A percentile compares a stretch with the other conserved stretches of the same genome.
These are phyloP conservation scores for Bryoerythrophyllum caledonicum DNA, from an alignment of 225 moss, liverwort and hornwort genomes.

Conservation along the genomic window DNA sequence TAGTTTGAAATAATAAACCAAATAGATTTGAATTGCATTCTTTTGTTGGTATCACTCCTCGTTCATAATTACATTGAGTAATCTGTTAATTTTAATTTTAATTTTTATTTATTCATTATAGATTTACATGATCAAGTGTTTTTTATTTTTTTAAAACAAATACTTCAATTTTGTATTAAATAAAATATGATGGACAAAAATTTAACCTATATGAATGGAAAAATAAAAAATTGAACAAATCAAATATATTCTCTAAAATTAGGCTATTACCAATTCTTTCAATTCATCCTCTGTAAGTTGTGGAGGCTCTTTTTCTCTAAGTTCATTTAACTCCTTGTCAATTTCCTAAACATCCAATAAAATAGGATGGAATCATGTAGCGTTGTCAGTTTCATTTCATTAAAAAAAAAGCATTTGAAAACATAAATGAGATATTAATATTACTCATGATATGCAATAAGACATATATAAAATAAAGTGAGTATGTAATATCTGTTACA, in stretches of 20 bases:
- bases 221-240: not conserved
- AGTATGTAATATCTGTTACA: not conserved
- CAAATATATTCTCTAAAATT: not conserved
- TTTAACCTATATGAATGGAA: not conserved
- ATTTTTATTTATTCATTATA: not conserved
- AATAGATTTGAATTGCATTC: not conserved
- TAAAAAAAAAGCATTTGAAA: accelerated
- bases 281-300: constrained; percentile 25
- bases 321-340: constrained; percentile 26
- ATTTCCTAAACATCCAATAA: constrained; percentile 22
- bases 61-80: constrained; percentile 34
- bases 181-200: accelerated
- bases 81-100: not conserved
- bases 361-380: accelerated
- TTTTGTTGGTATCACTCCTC: not conserved
- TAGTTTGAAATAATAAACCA: not conserved
- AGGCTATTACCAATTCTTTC: constrained; percentile 9
- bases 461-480: not conserved
- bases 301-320: constrained; percentile 18
- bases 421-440: too few species aligned
- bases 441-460: too few species aligned
- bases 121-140: accelerated
- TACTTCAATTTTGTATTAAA: accelerated
- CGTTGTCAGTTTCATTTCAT: not conserved
- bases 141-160: not conserved